Conservation (phyloP, 108 stramenopile species). For the Skeletonema grethae region DNA sequence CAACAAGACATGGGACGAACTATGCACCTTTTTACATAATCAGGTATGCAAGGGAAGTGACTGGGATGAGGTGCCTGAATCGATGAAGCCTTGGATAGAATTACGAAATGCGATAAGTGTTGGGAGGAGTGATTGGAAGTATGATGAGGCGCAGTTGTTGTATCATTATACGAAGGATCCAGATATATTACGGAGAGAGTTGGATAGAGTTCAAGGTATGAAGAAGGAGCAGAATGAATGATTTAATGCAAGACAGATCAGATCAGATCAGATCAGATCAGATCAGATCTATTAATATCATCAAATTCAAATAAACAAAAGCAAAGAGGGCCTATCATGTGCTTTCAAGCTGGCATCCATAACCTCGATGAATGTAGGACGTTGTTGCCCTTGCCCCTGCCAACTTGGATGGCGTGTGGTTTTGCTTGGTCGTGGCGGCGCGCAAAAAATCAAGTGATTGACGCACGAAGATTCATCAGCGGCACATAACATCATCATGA, state of each 20-base stretch:
- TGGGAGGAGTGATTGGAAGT: conserved; percentile 47
- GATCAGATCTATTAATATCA: too few species aligned
- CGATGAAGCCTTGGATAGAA: conserved; percentile 55
- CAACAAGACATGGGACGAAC: conserved; percentile 34
- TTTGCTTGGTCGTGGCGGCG: too few species aligned
- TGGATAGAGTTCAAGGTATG: conserved; percentile 7
- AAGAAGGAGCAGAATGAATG: neutral
- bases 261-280: too few species aligned
- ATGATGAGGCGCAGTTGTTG: conserved; percentile 46
- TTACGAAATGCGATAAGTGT: conserved; percentile 46
- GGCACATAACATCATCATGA: too few species aligned
- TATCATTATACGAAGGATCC: conserved; percentile 63
- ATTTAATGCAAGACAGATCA: neutral
- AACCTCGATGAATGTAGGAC: too few species aligned
- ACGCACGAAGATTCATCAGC: too few species aligned
- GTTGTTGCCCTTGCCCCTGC: too few species aligned
- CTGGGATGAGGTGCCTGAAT: conserved; percentile 34
- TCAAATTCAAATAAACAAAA: too few species aligned
- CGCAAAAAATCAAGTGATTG: too few species aligned
- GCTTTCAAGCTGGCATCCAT: too few species aligned
- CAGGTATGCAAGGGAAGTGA: conserved; percentile 29
- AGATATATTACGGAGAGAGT: conserved; percentile 26
- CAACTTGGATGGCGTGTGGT: too few species aligned
- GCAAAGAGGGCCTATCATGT: too few species aligned
- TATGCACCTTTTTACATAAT: conserved; percentile 36